A percentile compares a stretch with the other conserved stretches of the same genome.
phyloP scores from a whole-genome alignment of 306 rosid species.

The peach (Prunus persica) region Prunus_persica_NCBIv2 NC_034010.1:997001-997500 shows the following conservation, averaged over 20 bases:
- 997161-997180: not conserved
- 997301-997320: not conserved
- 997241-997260: no score
- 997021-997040: no score
- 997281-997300: not conserved
- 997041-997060: no score
- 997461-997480: not conserved
- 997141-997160: not conserved
- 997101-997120: no score
- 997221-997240: not conserved
- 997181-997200: not conserved
- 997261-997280: not conserved
- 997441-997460: not conserved
- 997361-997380: not conserved
- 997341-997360: not conserved
- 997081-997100: no score
- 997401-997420: not conserved
- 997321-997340: not conserved
- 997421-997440: not conserved
- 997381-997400: not conserved
- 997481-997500: not conserved
- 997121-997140: no score
- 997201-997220: not conserved
- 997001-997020: not conserved
- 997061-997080: no score